phyloP scores from a whole-genome alignment of 345 rosid species.

The Ceriops zippeliana region DNA sequence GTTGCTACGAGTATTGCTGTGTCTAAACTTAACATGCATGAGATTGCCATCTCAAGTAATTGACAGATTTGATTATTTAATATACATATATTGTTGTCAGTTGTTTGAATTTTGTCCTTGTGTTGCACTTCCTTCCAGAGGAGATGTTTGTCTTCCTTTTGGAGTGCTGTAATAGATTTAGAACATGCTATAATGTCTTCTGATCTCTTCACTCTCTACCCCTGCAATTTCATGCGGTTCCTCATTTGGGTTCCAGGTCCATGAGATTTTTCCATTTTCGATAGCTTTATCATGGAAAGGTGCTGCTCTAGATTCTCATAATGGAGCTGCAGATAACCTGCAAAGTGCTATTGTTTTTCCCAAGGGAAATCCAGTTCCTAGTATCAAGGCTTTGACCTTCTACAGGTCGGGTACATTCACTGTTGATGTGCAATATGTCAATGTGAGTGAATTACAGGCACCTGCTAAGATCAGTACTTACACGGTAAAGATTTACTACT shows the following conservation, averaged over 20 bases:
- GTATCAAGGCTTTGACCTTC: constrained; percentile 69
- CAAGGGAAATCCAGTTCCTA: constrained; percentile 73
- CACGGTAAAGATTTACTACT: constrained; percentile 36
- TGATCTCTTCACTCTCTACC: not conserved
- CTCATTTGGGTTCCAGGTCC: constrained; percentile 40
- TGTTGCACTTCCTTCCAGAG: no score
- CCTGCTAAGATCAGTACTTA: constrained; percentile 69
- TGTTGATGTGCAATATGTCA: constrained; percentile 63
- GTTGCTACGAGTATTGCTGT: not conserved
- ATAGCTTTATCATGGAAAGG: constrained; percentile 72
- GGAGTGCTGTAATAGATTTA: no score
- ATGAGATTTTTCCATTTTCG: constrained; percentile 79
- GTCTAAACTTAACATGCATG: no score
- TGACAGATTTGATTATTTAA: no score
- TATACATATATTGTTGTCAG: no score
- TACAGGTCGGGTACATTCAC: constrained; percentile 58
- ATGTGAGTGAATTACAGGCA: constrained; percentile 48
- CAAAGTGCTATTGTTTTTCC: constrained; percentile 69
- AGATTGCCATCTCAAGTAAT: no score
- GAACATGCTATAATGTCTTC: no score
- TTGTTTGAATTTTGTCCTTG: no score
- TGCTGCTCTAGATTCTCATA: constrained; percentile 48
- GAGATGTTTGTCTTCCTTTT: no score
- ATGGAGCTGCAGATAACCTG: constrained; percentile 54
- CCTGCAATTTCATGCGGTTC: not conserved